Conservation (phyloP, 2,329 filamentous ascomycete genomes). For the Colletotrichum caudatum region DNA sequence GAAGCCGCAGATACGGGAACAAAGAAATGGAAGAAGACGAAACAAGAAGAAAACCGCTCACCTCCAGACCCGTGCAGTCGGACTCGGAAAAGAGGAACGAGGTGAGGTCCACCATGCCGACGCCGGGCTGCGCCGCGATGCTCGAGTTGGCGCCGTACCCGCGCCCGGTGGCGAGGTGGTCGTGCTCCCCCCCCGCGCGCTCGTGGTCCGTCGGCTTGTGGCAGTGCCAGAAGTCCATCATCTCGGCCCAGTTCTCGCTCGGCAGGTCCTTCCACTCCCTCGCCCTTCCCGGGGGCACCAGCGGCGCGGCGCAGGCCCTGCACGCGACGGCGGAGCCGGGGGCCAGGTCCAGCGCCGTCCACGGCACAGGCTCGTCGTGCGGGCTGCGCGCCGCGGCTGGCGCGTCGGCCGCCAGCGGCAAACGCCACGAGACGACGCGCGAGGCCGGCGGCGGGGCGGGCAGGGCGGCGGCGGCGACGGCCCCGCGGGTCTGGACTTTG, state of each 20-base stretch:
- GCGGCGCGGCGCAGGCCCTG: constrained; percentile 52
- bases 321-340: constrained; percentile 57
- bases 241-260: constrained; percentile 98
- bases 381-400: constrained; percentile 41
- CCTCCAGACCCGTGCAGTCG: constrained; percentile 68
- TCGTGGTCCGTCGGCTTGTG: constrained; percentile 83
- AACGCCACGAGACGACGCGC: constrained; percentile 62
- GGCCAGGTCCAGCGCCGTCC: constrained; percentile 66
- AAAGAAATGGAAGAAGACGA: constrained; percentile 33
- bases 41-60: constrained; percentile 49
- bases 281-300: constrained; percentile 57
- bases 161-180: constrained; percentile 68
- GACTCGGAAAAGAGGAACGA: constrained; percentile 77
- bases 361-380: constrained; percentile 59
- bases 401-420: constrained; percentile 55
- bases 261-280: constrained; percentile 89
- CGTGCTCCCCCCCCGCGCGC: constrained; percentile 50
- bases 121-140: constrained; percentile 73
- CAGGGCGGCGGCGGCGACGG: constrained; percentile 44
- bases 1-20: constrained; percentile 21
- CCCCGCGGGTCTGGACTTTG: constrained; percentile 48
- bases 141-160: constrained; percentile 87
- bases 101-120: constrained; percentile 84
- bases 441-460: constrained; percentile 50
- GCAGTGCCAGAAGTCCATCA: constrained; percentile 99